Percentiles rank a stretch among this genome's conserved stretches.
These are phyloP conservation scores for Arabis hirsuta DNA, from an alignment of 345 rosid genomes.

Conservation along the genomic window DNA sequence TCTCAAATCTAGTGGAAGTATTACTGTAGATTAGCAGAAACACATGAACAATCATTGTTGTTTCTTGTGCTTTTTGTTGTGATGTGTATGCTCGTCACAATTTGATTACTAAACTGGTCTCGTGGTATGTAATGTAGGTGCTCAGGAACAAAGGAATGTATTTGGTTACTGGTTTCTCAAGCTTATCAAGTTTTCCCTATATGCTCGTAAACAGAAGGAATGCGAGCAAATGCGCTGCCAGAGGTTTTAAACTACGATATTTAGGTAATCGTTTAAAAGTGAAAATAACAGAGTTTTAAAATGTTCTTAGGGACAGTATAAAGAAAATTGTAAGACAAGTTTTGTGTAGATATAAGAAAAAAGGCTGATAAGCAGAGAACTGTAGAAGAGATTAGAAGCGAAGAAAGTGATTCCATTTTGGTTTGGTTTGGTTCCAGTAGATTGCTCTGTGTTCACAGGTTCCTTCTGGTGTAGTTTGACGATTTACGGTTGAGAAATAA, in stretches of 20 bases:
- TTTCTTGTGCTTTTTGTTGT: background rate
- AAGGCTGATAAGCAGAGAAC: too few species aligned
- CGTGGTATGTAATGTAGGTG: conserved; percentile 45
- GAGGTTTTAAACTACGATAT: background rate
- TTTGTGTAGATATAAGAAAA: too few species aligned
- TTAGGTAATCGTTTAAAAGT: too few species aligned
- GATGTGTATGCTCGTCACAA: conserved; percentile 32
- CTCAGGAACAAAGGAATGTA: conserved; percentile 48
- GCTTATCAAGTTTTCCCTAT: conserved; percentile 46
- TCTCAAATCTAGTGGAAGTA: conserved; percentile 60
- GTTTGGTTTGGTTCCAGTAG: too few species aligned
- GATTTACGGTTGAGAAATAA: too few species aligned
- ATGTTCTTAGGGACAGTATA: too few species aligned
- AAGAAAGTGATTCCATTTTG: too few species aligned
- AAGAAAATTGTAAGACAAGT: too few species aligned
- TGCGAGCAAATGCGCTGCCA: background rate
- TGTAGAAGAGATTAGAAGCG: too few species aligned
- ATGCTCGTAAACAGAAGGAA: conserved; percentile 17
- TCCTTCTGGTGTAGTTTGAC: too few species aligned
- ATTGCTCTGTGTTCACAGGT: too few species aligned
- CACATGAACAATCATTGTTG: conserved; percentile 7
- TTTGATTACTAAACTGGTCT: conserved; percentile 49
- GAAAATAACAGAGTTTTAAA: too few species aligned
- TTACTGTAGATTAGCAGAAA: conserved; percentile 54
- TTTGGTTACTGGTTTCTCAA: conserved; percentile 30